These are phyloP conservation scores for Quercus aquifolioides DNA, from an alignment of 306 rosid genomes.

Conservation along the genomic window DNA sequence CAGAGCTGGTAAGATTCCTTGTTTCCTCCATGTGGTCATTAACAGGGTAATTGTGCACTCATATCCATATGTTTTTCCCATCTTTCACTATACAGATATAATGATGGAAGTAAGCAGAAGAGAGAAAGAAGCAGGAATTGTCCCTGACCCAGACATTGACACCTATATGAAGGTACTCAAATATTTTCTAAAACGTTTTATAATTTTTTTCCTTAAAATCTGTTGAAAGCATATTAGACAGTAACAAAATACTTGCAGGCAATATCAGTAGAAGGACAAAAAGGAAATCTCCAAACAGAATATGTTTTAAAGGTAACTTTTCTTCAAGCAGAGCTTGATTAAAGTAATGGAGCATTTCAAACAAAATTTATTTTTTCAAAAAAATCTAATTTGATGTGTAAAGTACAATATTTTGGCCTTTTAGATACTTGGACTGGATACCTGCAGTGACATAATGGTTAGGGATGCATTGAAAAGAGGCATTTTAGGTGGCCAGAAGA, in stretches of 20 bases:
- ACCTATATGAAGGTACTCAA: constrained; percentile 54
- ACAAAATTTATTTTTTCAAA: constrained; percentile 4
- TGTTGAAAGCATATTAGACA: constrained; percentile 6
- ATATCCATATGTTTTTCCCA: background rate
- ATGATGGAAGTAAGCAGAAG: constrained; percentile 42
- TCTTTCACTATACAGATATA: constrained; percentile 30
- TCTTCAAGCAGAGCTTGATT: constrained; percentile 19
- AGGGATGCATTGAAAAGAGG: constrained; percentile 71
- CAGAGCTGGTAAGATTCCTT: constrained; percentile 13
- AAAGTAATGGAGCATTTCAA: constrained; percentile 8
- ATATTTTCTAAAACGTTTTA: background rate
- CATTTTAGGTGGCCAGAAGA: constrained; percentile 79
- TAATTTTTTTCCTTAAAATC: background rate
- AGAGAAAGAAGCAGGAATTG: constrained; percentile 50
- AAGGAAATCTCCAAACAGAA: constrained; percentile 52
- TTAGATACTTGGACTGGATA: constrained; percentile 72
- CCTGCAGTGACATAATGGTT: constrained; percentile 54
- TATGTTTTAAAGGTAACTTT: constrained; percentile 51
- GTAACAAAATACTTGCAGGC: constrained; percentile 43
- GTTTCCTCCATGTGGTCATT: constrained; percentile 7
- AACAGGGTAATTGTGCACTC: constrained; percentile 10
- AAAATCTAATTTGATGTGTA: constrained; percentile 11
- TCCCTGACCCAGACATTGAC: constrained; percentile 56
- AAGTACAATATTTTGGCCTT: constrained; percentile 14
- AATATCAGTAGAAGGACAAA: constrained; percentile 57